These are phyloP conservation scores for Ascochyta pisi DNA, from an alignment of 2,329 filamentous ascomycete genomes.

Conservation along the genomic window DNA sequence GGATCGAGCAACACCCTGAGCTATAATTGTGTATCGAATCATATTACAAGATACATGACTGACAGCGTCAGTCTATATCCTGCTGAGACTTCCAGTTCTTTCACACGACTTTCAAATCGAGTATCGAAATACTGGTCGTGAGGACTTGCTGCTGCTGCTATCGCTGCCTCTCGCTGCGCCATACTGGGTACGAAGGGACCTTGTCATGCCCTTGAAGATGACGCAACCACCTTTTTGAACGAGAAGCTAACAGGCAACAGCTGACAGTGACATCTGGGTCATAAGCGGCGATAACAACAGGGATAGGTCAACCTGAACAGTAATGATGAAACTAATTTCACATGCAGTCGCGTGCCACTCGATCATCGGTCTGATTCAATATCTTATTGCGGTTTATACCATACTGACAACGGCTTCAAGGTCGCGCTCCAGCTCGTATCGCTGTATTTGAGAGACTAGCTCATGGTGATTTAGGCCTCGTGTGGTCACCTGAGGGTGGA, in stretches of 20 bases:
- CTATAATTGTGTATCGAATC: neutral
- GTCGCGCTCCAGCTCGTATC: constrained; percentile 10
- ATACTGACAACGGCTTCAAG: neutral
- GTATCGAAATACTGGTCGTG: neutral
- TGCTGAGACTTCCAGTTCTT: neutral
- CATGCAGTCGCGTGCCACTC: constrained; percentile 14
- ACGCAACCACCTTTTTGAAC: too few species aligned
- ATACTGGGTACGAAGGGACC: too few species aligned
- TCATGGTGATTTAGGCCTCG: constrained; percentile 2
- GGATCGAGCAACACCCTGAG: neutral
- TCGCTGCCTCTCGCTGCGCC: neutral
- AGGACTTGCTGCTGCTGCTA: neutral
- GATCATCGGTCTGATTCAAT: constrained; percentile 8
- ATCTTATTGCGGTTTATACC: neutral
- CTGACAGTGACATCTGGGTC: constrained; percentile 4
- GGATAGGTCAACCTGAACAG: too few species aligned
- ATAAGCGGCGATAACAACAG: too few species aligned
- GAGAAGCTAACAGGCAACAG: neutral
- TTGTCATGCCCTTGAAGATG: too few species aligned
- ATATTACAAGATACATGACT: neutral
- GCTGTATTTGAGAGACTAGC: constrained; percentile 2
- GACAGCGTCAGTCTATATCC: neutral
- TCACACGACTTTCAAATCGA: neutral
- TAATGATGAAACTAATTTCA: neutral
- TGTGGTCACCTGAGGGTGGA: constrained; percentile 15